Percentiles rank a stretch among this genome's conserved stretches.
Conservation (phyloP, 495 filamentous ascomycete species). For the Hyaloscypha finlandica region DNA sequence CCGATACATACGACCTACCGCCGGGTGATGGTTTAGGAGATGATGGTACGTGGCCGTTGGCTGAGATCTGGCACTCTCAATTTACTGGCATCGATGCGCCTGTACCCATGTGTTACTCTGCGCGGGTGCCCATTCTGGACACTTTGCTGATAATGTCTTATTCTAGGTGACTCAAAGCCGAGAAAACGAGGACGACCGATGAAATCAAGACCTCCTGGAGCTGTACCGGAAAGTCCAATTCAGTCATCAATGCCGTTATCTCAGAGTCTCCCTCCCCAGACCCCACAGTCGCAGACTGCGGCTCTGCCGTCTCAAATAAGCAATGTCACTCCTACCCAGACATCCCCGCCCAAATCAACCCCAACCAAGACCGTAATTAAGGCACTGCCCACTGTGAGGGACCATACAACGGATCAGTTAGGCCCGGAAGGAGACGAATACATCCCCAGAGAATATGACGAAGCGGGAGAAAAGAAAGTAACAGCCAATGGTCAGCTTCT, state of each 20-base stretch:
- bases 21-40: conserved; percentile 65
- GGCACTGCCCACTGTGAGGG: conserved; percentile 90
- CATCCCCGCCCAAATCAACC: conserved; percentile 79
- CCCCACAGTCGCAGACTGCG: conserved; percentile 73
- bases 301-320: conserved; percentile 63
- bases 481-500: conserved; percentile 76
- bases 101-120: conserved; percentile 36
- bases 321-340: conserved; percentile 61
- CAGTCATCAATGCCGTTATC: conserved; percentile 52
- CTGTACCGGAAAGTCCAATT: conserved; percentile 49
- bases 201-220: conserved; percentile 54
- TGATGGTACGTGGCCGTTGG: conserved; percentile 72
- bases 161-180: conserved; percentile 59
- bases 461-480: conserved; percentile 92
- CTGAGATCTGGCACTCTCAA: conserved; percentile 5
- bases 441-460: conserved; percentile 89
- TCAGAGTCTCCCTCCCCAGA: conserved; percentile 62
- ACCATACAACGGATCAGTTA: conserved; percentile 97
- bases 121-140: conserved; percentile 35
- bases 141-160: conserved; percentile 41
- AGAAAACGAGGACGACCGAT: conserved; percentile 88
- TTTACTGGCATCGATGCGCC: conserved; percentile 27
- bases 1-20: conserved; percentile 62
- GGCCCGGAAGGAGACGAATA: conserved; percentile 94
- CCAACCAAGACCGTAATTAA: conserved; percentile 92